Evolutionary conservation across 2,329 filamentous ascomycete species (phyloP).

Genomic region (Ascochyta fabae): DNA sequence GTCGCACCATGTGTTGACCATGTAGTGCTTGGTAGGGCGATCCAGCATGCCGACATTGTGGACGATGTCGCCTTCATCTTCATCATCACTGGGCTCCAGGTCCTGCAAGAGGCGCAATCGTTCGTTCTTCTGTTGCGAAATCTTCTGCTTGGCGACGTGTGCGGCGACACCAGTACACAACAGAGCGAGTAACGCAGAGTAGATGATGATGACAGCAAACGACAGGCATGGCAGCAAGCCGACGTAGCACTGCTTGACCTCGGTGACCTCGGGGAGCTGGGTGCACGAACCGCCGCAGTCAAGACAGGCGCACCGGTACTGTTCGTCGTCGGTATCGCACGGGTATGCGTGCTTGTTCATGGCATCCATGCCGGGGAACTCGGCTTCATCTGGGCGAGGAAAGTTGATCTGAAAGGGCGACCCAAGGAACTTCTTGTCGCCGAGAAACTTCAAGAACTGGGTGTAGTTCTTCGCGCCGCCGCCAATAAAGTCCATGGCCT

Average conservation of each 20-base stretch:
- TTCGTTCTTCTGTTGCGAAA: conserved; percentile 77
- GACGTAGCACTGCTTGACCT: conserved; percentile 76
- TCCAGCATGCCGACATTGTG: conserved; percentile 79
- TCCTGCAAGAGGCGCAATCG: conserved; percentile 87
- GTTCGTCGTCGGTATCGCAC: conserved; percentile 87
- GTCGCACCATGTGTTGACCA: conserved; percentile 83
- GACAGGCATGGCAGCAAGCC: conserved; percentile 91
- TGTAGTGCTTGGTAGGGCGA: conserved; percentile 78
- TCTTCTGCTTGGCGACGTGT: conserved; percentile 76
- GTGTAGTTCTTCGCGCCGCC: conserved; percentile 91
- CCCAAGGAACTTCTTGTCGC: conserved; percentile 87
- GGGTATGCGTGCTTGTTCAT: conserved; percentile 76
- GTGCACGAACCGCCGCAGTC: conserved; percentile 90
- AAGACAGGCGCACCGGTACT: conserved; percentile 89
- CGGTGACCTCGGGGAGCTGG: conserved; percentile 75
- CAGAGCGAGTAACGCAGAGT: conserved; percentile 74
- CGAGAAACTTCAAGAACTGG: conserved; percentile 87
- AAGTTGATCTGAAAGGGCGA: conserved; percentile 99
- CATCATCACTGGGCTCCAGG: conserved; percentile 82
- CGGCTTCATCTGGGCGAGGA: conserved; percentile 63
- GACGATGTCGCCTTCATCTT: conserved; percentile 88
- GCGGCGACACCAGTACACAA: conserved; percentile 72
- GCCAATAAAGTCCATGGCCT: conserved; percentile 94
- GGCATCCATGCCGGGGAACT: conserved; percentile 73
- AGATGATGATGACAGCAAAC: conserved; percentile 88